Conservation (phyloP, 495 filamentous ascomycete genomes). For the Talaromyces ruber region DNA sequence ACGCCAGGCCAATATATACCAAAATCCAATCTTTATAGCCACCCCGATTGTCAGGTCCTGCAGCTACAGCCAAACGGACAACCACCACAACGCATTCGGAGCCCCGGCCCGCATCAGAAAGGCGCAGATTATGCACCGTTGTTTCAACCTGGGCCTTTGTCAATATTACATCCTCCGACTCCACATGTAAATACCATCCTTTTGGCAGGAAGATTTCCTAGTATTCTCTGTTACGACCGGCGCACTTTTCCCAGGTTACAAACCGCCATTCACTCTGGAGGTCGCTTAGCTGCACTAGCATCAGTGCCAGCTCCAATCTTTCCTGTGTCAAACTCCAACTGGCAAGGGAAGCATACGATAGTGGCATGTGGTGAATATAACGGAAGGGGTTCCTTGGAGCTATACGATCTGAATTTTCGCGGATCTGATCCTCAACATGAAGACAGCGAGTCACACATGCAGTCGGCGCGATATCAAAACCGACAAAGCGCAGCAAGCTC, state of each 20-base stretch:
- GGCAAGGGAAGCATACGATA: constrained; percentile 49
- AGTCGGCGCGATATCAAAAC: constrained; percentile 48
- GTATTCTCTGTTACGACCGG: constrained; percentile 81
- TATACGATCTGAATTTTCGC: constrained; percentile 56
- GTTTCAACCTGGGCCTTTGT: constrained; percentile 72
- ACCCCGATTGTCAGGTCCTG: constrained; percentile 29
- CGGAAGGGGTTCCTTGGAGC: constrained; percentile 78
- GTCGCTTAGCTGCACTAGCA: constrained; percentile 67
- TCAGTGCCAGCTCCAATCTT: constrained; percentile 58
- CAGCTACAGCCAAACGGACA: constrained; percentile 30
- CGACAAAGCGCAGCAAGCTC: constrained; percentile 73
- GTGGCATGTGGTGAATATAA: constrained; percentile 93
- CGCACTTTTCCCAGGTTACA: constrained; percentile 74
- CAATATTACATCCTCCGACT: constrained; percentile 65
- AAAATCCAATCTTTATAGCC: constrained; percentile 25
- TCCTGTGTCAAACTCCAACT: constrained; percentile 38
- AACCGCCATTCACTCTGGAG: constrained; percentile 75
- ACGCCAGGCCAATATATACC: constrained; percentile 17
- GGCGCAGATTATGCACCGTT: constrained; percentile 59
- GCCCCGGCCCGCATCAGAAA: constrained; percentile 25
- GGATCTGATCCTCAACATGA: constrained; percentile 17
- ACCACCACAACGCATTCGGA: constrained; percentile 34
- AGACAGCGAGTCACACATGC: constrained; percentile 14
- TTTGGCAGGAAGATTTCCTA: constrained; percentile 81
- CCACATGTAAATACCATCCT: constrained; percentile 40